phyloP scores from a whole-genome alignment of 225 moss, liverwort and hornwort genomes.

The Polytrichum commune region DNA sequence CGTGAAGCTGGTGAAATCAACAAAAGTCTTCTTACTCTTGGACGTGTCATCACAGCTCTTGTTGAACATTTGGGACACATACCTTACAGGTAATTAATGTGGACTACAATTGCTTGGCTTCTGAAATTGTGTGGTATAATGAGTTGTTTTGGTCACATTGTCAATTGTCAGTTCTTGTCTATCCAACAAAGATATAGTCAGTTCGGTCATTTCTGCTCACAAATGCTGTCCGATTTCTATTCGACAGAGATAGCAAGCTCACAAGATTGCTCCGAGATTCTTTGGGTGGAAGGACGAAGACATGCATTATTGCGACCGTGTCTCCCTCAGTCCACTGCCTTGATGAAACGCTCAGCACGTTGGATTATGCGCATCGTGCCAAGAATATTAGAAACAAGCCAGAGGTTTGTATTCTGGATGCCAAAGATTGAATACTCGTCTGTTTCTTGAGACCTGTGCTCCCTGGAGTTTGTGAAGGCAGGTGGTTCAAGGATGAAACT shows the following conservation, averaged over 20 bases:
- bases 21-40: conserved; percentile 88
- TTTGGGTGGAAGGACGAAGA: conserved; percentile 94
- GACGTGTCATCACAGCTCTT: conserved; percentile 90
- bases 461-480: too few species aligned
- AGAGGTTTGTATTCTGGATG: conserved; percentile 46
- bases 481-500: too few species aligned
- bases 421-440: not conserved
- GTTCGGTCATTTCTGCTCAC: not conserved
- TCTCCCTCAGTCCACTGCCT: conserved; percentile 92
- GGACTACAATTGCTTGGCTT: not conserved
- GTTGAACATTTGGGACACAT: conserved; percentile 95
- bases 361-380: conserved; percentile 95
- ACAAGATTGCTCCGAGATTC: conserved; percentile 92
- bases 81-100: conserved; percentile 67
- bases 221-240: not conserved
- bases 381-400: conserved; percentile 96
- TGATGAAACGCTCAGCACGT: conserved; percentile 91
- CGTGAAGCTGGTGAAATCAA: conserved; percentile 98
- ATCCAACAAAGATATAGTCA: too few species aligned
- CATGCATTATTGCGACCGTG: conserved; percentile 94
- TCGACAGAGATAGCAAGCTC: conserved; percentile 87
- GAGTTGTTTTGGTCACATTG: not conserved
- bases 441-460: too few species aligned
- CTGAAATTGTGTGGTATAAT: not conserved
- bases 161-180: too few species aligned